phyloP scores from a whole-genome alignment of 768 basidiomycete species.

The Psilocybe azurescens region DNA sequence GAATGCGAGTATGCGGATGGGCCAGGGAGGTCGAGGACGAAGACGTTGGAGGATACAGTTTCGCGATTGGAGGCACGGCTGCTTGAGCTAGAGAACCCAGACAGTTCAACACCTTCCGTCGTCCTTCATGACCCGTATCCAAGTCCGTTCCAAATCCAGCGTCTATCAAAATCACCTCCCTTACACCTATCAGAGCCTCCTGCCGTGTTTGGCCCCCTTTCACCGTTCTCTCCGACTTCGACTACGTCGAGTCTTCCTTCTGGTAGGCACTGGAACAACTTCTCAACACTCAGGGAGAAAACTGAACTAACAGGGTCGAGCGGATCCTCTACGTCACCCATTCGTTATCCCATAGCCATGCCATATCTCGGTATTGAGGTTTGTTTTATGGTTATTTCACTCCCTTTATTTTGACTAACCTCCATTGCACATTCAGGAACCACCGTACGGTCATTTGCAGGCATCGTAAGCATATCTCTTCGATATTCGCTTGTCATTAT shows the following conservation, averaged over 20 bases:
- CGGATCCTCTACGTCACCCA: constrained; percentile 45
- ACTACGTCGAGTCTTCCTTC: constrained; percentile 52
- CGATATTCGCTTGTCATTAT: constrained; percentile 6
- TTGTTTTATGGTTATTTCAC: constrained; percentile 18
- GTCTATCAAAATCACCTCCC: constrained; percentile 38
- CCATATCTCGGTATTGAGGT: constrained; percentile 47
- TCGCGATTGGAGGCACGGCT: constrained; percentile 60
- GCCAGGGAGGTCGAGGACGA: constrained; percentile 61
- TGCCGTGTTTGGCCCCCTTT: constrained; percentile 33
- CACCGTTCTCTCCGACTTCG: constrained; percentile 51
- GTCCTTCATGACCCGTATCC: constrained; percentile 58
- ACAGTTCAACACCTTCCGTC: constrained; percentile 49
- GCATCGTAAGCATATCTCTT: constrained; percentile 36
- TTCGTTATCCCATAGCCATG: constrained; percentile 38
- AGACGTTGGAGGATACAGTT: constrained; percentile 64
- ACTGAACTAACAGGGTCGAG: constrained; percentile 51
- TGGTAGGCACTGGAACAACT: constrained; percentile 47
- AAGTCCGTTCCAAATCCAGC: constrained; percentile 33
- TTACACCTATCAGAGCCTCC: constrained; percentile 37
- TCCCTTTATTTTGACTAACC: constrained; percentile 5
- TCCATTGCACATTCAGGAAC: constrained; percentile 36
- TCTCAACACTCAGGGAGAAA: constrained; percentile 39
- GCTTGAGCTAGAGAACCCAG: constrained; percentile 60
- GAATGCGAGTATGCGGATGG: constrained; percentile 78
- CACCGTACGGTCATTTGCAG: constrained; percentile 40